These are phyloP conservation scores for Metschnikowia santaceciliae DNA, from an alignment of 805 yeast genomes.

Conservation along the genomic window DNA sequence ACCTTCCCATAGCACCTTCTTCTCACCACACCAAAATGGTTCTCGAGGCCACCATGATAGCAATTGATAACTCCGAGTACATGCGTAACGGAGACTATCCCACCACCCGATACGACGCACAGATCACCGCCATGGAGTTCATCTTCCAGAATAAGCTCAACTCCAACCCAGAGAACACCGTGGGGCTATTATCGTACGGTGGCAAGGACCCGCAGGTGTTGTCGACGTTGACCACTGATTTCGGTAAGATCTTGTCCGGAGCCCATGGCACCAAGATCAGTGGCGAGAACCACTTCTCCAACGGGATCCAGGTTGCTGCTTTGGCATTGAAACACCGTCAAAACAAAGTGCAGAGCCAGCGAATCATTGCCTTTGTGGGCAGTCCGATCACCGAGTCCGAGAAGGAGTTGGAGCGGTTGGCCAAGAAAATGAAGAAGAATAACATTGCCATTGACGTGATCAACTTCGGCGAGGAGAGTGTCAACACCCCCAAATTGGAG, in stretches of 20 bases:
- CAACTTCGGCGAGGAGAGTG: constrained; percentile 84
- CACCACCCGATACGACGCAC: constrained; percentile 87
- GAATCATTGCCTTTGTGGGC: constrained; percentile 87
- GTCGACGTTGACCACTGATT: constrained; percentile 81
- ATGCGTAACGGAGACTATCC: constrained; percentile 94
- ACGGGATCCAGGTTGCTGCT: constrained; percentile 87
- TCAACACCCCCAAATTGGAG: constrained; percentile 74
- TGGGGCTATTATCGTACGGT: constrained; percentile 85
- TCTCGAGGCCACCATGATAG: constrained; percentile 92
- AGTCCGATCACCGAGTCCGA: constrained; percentile 71
- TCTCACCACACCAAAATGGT: constrained; percentile 51
- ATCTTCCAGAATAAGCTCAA: constrained; percentile 83
- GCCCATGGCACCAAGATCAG: constrained; percentile 71
- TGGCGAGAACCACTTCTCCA: constrained; percentile 65
- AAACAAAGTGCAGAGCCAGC: constrained; percentile 85
- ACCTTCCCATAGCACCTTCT: background rate
- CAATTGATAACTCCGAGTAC: constrained; percentile 92
- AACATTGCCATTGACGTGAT: constrained; percentile 84
- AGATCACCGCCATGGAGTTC: constrained; percentile 81
- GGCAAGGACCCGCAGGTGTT: constrained; percentile 84
- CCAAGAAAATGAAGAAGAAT: constrained; percentile 90
- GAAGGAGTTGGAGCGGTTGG: constrained; percentile 74
- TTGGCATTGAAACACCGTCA: constrained; percentile 94
- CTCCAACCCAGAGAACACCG: constrained; percentile 90
- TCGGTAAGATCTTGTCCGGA: constrained; percentile 80